Percentiles rank a stretch among this genome's conserved stretches.
phyloP scores from a whole-genome alignment of 495 filamentous ascomycete genomes.

The Hypomontagnella submonticulosa region DNA sequence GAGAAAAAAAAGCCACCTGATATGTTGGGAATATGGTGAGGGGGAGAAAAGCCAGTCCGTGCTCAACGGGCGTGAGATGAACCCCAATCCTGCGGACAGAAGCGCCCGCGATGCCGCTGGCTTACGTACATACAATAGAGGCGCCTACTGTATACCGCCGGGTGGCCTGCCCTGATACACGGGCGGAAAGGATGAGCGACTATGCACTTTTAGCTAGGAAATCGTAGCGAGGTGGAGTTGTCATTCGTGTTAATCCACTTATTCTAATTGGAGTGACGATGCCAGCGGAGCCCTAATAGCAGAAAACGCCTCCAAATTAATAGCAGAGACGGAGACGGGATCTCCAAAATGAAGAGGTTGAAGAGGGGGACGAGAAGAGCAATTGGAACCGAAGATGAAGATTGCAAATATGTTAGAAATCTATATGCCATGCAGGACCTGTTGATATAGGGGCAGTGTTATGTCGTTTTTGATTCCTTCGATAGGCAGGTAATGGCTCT shows the following conservation, averaged over 20 bases:
- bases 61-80: not conserved
- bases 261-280: not conserved
- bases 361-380: not conserved
- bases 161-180: slow-evolving; percentile 9
- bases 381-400: not conserved
- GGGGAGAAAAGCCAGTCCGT: no score
- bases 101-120: slow-evolving; percentile 1
- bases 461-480: not conserved
- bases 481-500: slow-evolving; percentile 9
- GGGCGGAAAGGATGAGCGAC: not conserved
- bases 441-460: not conserved
- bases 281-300: slow-evolving; percentile 2
- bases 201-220: not conserved
- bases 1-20: no score
- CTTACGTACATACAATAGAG: not conserved
- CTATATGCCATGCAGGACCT: slow-evolving; percentile 9
- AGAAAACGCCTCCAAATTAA: not conserved
- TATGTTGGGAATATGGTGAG: no score
- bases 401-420: slow-evolving; percentile 1
- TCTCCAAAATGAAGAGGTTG: not conserved
- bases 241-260: not conserved
- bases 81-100: not conserved
- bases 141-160: not conserved
- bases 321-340: not conserved
- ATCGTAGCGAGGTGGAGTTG: slow-evolving; percentile 12